These are phyloP conservation scores for Russula brevipes DNA, from an alignment of 768 basidiomycete species.

Conservation along the genomic window DNA sequence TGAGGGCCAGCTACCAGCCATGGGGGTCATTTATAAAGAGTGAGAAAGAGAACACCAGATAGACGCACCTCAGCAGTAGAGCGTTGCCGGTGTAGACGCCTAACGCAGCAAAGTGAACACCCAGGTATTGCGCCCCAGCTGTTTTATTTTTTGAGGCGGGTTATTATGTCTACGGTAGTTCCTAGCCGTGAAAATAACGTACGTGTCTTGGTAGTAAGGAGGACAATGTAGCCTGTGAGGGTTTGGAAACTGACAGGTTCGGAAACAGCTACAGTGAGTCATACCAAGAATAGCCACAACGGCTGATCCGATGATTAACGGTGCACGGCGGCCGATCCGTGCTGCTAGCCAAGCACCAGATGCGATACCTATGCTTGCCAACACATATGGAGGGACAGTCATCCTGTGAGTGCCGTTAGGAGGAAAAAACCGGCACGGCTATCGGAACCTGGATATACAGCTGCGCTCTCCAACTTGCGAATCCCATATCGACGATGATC, in stretches of 20 bases:
- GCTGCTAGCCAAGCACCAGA: conserved; percentile 49
- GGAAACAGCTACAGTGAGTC: neutral
- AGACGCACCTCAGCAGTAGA: conserved; percentile 45
- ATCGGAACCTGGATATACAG: conserved; percentile 35
- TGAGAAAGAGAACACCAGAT: neutral
- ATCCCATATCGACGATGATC: conserved; percentile 55
- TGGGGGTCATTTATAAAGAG: neutral
- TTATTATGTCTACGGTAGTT: neutral
- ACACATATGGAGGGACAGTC: conserved; percentile 53
- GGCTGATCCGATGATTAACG: conserved; percentile 49
- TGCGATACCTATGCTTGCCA: conserved; percentile 49
- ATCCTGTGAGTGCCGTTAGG: conserved; percentile 34
- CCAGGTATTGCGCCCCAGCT: conserved; percentile 54
- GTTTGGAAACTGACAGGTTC: neutral
- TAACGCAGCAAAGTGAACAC: conserved; percentile 50
- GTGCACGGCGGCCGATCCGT: conserved; percentile 41
- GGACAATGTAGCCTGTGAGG: conserved; percentile 47
- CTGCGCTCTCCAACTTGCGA: conserved; percentile 55
- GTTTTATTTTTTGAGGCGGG: neutral
- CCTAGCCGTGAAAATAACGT: conserved; percentile 20
- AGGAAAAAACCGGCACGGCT: neutral
- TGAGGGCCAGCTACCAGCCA: conserved; percentile 43
- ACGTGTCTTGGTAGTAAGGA: conserved; percentile 46
- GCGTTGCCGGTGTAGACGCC: conserved; percentile 57
- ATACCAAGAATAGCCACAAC: conserved; percentile 48